A percentile compares a stretch with the other conserved stretches of the same genome.
These are phyloP conservation scores for Dryas integrifolia DNA, from an alignment of 331 rosid species.

Conservation along the genomic window DNA sequence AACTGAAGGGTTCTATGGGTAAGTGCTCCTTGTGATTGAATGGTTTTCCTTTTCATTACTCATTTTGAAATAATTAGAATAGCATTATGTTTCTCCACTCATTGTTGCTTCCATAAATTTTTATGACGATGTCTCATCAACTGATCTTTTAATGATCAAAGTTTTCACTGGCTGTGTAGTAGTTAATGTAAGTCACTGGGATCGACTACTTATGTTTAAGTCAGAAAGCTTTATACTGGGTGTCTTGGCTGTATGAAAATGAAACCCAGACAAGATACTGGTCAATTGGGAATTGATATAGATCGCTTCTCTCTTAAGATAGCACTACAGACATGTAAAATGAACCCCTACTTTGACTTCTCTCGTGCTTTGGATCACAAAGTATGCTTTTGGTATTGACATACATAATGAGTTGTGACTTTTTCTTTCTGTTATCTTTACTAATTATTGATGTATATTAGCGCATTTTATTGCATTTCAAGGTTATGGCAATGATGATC, in stretches of 20 bases:
- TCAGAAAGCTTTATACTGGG: background rate
- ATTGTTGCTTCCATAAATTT: background rate
- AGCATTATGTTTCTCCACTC: background rate
- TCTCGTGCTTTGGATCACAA: background rate
- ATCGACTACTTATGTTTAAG: background rate
- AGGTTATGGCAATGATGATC: background rate
- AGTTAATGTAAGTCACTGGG: background rate
- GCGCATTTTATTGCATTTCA: background rate
- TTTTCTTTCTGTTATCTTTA: background rate
- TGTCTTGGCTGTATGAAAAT: background rate
- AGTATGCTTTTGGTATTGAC: background rate
- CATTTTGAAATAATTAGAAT: background rate
- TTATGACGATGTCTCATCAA: background rate
- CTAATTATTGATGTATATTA: background rate
- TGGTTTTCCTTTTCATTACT: background rate
- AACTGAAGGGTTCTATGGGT: slow-evolving; percentile 83
- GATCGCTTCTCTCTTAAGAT: background rate
- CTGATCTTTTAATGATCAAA: background rate
- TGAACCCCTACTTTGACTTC: background rate
- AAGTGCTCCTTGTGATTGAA: slow-evolving; percentile 5
- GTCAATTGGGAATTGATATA: background rate
- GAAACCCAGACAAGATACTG: background rate
- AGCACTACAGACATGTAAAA: background rate
- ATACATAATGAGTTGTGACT: background rate
- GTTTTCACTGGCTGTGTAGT: background rate